phyloP scores from a whole-genome alignment of 306 rosid species.

The Castanospermum australe region DNA sequence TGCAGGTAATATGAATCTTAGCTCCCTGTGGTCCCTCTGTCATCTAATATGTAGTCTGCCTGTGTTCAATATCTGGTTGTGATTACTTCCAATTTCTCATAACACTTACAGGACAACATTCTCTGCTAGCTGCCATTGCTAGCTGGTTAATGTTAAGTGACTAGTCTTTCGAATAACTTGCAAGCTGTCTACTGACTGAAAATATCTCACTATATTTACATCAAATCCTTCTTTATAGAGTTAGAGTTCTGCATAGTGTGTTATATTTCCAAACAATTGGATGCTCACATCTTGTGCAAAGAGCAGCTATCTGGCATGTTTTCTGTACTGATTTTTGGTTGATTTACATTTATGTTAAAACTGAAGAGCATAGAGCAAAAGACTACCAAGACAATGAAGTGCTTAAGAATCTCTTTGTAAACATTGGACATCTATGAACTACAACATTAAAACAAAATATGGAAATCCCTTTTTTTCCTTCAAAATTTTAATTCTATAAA shows the following conservation, averaged over 20 bases:
- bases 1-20: slow-evolving; percentile 65
- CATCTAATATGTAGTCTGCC: slow-evolving; percentile 8
- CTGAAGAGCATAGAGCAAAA: background rate
- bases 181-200: background rate
- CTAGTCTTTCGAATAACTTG: background rate
- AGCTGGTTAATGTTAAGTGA: slow-evolving; percentile 14
- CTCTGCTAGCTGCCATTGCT: background rate
- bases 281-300: background rate
- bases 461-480: background rate
- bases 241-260: background rate
- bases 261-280: background rate
- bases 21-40: background rate
- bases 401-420: background rate
- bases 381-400: background rate
- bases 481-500: background rate
- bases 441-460: background rate
- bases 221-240: slow-evolving; percentile 4
- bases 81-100: background rate
- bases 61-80: background rate
- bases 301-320: background rate
- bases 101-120: background rate
- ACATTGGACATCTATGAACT: background rate
- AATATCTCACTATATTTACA: background rate
- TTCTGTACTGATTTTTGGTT: background rate
- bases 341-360: background rate